Evolutionary conservation across 768 basidiomycete species (phyloP).

Genomic region (Boletus rubescentipes): DNA sequence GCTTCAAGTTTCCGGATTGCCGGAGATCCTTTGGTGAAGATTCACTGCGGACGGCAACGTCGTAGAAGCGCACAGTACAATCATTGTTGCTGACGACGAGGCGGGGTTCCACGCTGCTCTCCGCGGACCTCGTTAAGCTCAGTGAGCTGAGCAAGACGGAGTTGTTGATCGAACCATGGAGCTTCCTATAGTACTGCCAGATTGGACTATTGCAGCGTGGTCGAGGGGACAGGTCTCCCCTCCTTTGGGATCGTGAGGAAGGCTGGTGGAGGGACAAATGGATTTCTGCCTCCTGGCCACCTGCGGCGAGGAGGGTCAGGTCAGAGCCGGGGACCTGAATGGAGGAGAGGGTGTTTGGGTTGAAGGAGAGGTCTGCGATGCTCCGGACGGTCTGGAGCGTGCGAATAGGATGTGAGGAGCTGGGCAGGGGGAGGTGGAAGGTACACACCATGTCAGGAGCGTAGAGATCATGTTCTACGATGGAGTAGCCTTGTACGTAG

Average conservation of each 20-base stretch:
- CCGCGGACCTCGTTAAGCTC: slow-evolving; percentile 55
- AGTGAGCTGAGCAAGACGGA: slow-evolving; percentile 68
- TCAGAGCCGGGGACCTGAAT: slow-evolving; percentile 50
- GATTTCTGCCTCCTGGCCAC: slow-evolving; percentile 72
- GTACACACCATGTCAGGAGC: slow-evolving; percentile 45
- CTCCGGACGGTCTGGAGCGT: slow-evolving; percentile 41
- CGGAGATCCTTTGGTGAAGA: slow-evolving; percentile 41
- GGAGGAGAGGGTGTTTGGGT: slow-evolving; percentile 62
- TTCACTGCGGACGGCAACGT: slow-evolving; percentile 57
- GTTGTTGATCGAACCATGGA: slow-evolving; percentile 78
- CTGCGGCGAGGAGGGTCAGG: slow-evolving; percentile 68
- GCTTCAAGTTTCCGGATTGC: slow-evolving; percentile 51
- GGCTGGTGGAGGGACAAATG: slow-evolving; percentile 54
- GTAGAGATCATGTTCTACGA: slow-evolving; percentile 62
- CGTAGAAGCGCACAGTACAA: slow-evolving; percentile 75
- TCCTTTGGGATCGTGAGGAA: slow-evolving; percentile 22
- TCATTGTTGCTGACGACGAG: slow-evolving; percentile 89
- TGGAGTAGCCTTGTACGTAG: slow-evolving; percentile 52
- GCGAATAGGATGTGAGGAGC: slow-evolving; percentile 15
- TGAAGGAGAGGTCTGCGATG: slow-evolving; percentile 55
- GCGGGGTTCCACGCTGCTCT: slow-evolving; percentile 71
- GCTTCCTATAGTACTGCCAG: slow-evolving; percentile 57
- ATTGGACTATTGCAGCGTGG: slow-evolving; percentile 17
- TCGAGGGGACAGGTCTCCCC: slow-evolving; percentile 13
- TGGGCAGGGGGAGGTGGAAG: slow-evolving; percentile 11